These are phyloP conservation scores for Tuber umbilicatum DNA, from an alignment of 495 filamentous ascomycete species.

Conservation along the genomic window DNA sequence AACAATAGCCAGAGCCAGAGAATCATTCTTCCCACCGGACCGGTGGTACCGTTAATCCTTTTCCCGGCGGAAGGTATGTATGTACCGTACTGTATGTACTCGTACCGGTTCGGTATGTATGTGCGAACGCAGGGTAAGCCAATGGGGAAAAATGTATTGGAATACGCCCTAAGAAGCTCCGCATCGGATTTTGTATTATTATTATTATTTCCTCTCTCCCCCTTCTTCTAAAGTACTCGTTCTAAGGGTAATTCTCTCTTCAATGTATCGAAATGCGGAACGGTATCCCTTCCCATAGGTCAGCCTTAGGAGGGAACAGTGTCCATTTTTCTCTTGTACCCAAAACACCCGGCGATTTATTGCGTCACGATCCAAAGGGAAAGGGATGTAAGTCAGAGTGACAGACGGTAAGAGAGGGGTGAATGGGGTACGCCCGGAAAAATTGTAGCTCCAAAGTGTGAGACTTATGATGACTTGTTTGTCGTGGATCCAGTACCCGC, in stretches of 20 bases:
- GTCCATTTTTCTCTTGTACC: neutral
- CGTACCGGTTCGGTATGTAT: no score
- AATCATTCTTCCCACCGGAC: conserved; percentile 1
- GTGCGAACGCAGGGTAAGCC: neutral
- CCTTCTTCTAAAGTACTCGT: neutral
- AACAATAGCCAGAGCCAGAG: conserved; percentile 3
- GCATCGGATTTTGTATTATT: neutral
- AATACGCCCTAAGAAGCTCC: neutral
- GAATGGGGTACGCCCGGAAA: neutral
- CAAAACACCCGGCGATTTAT: conserved; percentile 2
- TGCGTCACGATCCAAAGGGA: conserved; percentile 3
- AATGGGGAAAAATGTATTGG: neutral
- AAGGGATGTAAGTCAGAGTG: neutral
- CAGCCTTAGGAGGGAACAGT: neutral
- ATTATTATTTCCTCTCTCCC: neutral
- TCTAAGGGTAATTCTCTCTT: neutral
- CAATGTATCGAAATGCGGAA: conserved; percentile 4
- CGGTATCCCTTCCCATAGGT: neutral
- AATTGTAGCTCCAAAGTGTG: neutral
- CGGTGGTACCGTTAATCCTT: neutral
- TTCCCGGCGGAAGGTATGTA: conserved; percentile 1
- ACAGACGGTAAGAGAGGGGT: neutral
- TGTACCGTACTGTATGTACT: no score
- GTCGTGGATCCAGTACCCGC: conserved; percentile 4
- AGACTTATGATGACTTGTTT: neutral